Conservation (phyloP, 2,329 filamentous ascomycete species). For the Fusarium siculi region DNA sequence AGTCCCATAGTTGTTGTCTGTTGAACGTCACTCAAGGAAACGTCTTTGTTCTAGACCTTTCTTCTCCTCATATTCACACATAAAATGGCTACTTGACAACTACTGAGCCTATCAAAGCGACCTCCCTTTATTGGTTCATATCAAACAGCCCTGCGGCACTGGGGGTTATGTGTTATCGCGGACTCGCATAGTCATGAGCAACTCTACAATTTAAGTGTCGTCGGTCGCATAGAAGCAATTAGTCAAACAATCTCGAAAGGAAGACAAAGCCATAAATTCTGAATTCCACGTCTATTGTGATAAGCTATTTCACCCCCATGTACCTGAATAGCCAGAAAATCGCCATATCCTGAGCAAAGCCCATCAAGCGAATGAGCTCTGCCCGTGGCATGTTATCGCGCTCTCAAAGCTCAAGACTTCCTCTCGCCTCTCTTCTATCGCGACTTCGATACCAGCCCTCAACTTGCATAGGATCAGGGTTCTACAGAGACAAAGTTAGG, state of each 20-base stretch:
- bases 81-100: rapidly evolving
- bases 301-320: too few relatives aligned
- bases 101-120: too few relatives aligned
- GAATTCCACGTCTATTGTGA: not conserved
- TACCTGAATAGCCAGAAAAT: not conserved
- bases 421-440: not conserved
- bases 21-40: not conserved
- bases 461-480: rapidly evolving
- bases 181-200: not conserved
- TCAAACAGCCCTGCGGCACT: not conserved
- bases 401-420: too few relatives aligned
- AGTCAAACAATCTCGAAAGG: not conserved
- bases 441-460: not conserved
- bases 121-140: rapidly evolving
- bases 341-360: not conserved
- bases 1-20: not conserved
- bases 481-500: not conserved
- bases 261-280: not conserved
- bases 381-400: too few relatives aligned
- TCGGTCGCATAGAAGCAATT: too few relatives aligned
- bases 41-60: not conserved
- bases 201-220: not conserved
- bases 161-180: too few relatives aligned
- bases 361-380: not conserved
- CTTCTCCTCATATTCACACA: not conserved